A percentile compares a stretch with the other conserved stretches of the same genome.
These are phyloP conservation scores for Cucurbita maxima DNA, from an alignment of 306 rosid genomes.

Conservation along the genomic window DNA sequence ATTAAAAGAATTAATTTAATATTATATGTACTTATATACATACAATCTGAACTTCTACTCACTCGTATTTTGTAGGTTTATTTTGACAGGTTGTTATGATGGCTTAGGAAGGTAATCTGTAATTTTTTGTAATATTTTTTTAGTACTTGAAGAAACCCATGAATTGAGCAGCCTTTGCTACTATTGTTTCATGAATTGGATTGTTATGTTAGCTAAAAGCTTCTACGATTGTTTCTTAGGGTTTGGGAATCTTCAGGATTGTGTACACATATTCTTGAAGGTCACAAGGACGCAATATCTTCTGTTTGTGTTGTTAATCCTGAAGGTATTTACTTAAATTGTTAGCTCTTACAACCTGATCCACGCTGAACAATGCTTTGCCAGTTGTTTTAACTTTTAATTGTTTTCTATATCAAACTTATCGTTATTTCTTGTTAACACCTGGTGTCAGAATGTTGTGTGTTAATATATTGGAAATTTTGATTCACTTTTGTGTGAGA, in stretches of 20 bases:
- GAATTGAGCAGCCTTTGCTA: neutral
- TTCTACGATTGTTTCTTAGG: constrained; percentile 24
- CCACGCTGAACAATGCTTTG: neutral
- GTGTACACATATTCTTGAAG: constrained; percentile 71
- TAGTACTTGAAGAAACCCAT: neutral
- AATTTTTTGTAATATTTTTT: neutral
- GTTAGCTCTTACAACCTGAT: neutral
- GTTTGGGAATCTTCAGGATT: constrained; percentile 62
- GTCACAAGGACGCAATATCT: constrained; percentile 60
- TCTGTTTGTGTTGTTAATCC: constrained; percentile 49
- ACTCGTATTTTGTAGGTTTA: constrained; percentile 49
- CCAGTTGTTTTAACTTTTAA: neutral
- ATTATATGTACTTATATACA: neutral
- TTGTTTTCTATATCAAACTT: neutral
- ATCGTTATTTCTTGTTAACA: neutral
- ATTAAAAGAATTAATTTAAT: neutral
- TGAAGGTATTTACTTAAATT: constrained; percentile 29
- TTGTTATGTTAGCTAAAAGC: neutral
- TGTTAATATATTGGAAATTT: neutral
- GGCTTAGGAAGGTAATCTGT: constrained; percentile 61
- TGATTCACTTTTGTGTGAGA: no score
- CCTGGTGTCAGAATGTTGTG: neutral
- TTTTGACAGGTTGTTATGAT: constrained; percentile 88
- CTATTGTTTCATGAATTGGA: neutral
- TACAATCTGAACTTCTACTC: neutral